Evolutionary conservation across 208 protist genomes (phyloP).

Genomic region (Porcisia deanei): DNA sequence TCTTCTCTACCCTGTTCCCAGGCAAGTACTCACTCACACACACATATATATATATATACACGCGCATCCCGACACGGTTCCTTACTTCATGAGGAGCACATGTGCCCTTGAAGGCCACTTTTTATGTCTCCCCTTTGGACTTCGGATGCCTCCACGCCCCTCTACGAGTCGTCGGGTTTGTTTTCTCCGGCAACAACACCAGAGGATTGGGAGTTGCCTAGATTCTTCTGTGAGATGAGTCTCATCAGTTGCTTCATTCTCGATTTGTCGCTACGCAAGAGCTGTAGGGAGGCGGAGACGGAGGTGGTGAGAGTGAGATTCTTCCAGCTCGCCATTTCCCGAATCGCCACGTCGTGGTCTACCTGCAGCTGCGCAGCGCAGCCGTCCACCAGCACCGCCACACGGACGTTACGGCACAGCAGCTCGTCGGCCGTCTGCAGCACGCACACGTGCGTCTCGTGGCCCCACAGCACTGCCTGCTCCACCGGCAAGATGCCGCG

Average conservation of each 20-base stretch:
- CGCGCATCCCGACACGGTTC: background rate
- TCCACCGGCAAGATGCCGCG: conserved; percentile 32
- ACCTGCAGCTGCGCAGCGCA: conserved; percentile 54
- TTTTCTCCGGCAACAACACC: background rate
- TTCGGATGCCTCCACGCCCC: background rate
- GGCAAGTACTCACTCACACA: background rate
- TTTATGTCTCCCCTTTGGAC: background rate
- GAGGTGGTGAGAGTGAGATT: conserved; percentile 53
- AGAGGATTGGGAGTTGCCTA: background rate
- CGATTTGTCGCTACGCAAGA: conserved; percentile 27
- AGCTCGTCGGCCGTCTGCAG: conserved; percentile 77
- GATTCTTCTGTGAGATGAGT: background rate
- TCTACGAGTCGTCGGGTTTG: background rate
- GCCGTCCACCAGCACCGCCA: conserved; percentile 64
- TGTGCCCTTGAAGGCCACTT: background rate
- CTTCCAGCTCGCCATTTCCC: conserved; percentile 55
- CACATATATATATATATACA: background rate
- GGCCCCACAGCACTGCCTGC: conserved; percentile 73
- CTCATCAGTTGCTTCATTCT: background rate
- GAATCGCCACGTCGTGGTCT: conserved; percentile 54
- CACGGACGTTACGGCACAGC: conserved; percentile 58
- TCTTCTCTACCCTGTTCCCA: too few relatives aligned
- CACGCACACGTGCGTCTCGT: conserved; percentile 83
- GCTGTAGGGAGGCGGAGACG: conserved; percentile 62
- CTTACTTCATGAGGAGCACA: background rate